These are phyloP conservation scores for Gardenia jasminoides DNA, from an alignment of 257 asterid genomes.

Conservation along the genomic window DNA sequence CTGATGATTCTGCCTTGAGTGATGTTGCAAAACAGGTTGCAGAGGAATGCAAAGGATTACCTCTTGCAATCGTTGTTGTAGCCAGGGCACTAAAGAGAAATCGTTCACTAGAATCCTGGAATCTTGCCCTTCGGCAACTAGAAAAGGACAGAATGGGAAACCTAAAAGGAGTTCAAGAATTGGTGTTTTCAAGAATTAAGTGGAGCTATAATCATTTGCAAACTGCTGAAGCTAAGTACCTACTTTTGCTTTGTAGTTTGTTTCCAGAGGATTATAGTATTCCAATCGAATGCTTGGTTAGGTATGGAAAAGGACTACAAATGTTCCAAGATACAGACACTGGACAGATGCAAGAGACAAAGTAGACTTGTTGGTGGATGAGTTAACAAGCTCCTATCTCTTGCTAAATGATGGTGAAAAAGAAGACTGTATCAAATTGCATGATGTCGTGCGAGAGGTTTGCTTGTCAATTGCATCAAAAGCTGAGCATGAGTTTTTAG, in stretches of 20 bases:
- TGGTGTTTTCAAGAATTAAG: too few species aligned
- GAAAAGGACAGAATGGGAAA: too few species aligned
- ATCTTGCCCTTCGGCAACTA: too few species aligned
- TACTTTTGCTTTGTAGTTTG: constrained; percentile 4
- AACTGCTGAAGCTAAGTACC: too few species aligned
- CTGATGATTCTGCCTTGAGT: too few species aligned
- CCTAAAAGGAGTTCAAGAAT: too few species aligned
- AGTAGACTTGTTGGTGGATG: neutral
- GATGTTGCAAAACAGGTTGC: too few species aligned
- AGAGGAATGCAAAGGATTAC: too few species aligned
- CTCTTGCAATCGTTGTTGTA: too few species aligned
- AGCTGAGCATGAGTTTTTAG: neutral
- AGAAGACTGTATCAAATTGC: neutral
- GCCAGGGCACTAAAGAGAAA: too few species aligned
- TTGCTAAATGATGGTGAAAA: neutral
- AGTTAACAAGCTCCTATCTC: neutral
- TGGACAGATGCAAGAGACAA: neutral
- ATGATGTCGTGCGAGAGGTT: constrained; percentile 18
- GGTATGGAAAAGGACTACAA: constrained; percentile 4
- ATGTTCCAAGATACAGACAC: neutral
- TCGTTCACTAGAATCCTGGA: too few species aligned
- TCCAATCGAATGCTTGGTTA: neutral
- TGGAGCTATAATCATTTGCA: too few species aligned
- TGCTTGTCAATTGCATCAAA: constrained; percentile 6
- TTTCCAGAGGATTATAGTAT: neutral